Evolutionary conservation across 192 early-diverging fungal species (phyloP), one percentile per base, ranked within the genome.

Genomic region (Entomortierella beljakovae): DNA sequence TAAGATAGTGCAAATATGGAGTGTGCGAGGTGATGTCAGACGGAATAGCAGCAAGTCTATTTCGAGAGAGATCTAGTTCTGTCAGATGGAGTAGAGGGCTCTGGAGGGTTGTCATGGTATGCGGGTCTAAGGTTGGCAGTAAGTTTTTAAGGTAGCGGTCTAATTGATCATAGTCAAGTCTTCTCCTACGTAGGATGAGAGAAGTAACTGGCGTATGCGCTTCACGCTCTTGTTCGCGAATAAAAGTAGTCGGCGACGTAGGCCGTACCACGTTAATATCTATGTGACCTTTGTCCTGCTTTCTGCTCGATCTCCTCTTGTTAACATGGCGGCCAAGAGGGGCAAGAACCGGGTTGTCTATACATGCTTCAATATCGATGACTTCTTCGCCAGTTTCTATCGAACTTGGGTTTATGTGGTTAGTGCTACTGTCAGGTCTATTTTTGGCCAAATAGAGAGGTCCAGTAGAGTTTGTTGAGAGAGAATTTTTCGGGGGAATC

Each of bases 311-410:
- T n/a, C 56, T 42, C 31, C 66, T 53, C 50, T 64, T 76, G 32
- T 68, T 74, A 9, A 87, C 82, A 57, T 88, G 86, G 20, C 56
- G 72, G 18, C 86, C 86, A 6, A 88, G 61, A 1, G 86, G 86
- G 16, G 86, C 86, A 23, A 88, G 73, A n/a, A 74, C 61, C 11
- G 86, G 86, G 50, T 88, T 65, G 49, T 88, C 86, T 50, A 88
- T 85, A 71, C 86, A 88, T n/a, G 86, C 58, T 35, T 88, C 86
- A 57, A 88, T 88, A 67, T 88, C 86, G 58, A 74, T 63, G 20
- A 75, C 61, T 11, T 70, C 73, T 28, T 72, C 70, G 25, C 20
- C 20, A 25, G n/a, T 25, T 5, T 58, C 62, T 6, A 23, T 18
- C 2, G 15, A 23, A 26, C 23, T 34, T 16, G 26, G 29, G 26